Percentiles rank a stretch among this genome's conserved stretches.
These are phyloP conservation scores for Saccharomycopsis malanga DNA, from an alignment of 805 yeast genomes.

Conservation along the genomic window DNA sequence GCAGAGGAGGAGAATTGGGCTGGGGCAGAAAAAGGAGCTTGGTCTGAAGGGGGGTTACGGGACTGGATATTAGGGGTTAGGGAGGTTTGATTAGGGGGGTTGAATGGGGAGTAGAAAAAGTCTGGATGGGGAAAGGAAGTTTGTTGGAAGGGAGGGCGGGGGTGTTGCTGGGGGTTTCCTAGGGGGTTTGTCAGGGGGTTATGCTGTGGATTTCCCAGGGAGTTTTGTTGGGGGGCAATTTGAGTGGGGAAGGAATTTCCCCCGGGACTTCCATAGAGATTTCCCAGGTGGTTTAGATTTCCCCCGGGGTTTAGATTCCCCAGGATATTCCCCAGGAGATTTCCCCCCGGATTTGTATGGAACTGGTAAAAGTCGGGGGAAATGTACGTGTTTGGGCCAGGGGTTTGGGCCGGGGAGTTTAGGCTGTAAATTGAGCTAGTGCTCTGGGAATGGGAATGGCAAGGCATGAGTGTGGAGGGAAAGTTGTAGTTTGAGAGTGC, in stretches of 20 bases:
- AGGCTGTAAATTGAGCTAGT: constrained; percentile 3
- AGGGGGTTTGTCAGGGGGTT: too few species aligned
- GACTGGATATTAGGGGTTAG: not conserved
- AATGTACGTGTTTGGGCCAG: not conserved
- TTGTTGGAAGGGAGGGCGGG: too few species aligned
- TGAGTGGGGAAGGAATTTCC: too few species aligned
- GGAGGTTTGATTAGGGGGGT: not conserved
- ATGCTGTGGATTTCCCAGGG: too few species aligned
- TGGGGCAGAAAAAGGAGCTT: not conserved
- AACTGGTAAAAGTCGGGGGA: constrained; percentile 1
- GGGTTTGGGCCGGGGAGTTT: constrained; percentile 2
- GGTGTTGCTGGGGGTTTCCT: too few species aligned
- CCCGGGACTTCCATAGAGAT: too few species aligned
- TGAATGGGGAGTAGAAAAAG: not conserved
- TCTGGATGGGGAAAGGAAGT: not conserved
- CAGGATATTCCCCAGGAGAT: too few species aligned
- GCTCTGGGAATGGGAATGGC: constrained; percentile 4
- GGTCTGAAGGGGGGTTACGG: not conserved
- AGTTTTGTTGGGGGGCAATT: too few species aligned
- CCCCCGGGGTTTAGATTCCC: too few species aligned
- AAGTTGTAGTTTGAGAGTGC: not conserved
- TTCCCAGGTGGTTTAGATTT: too few species aligned
- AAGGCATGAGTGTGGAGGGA: constrained; percentile 7
- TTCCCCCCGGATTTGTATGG: constrained; percentile 1
- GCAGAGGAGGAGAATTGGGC: not conserved